Conservation (phyloP, 2,329 filamentous ascomycete species). For the Penicillium aurantiogriseum region DNA sequence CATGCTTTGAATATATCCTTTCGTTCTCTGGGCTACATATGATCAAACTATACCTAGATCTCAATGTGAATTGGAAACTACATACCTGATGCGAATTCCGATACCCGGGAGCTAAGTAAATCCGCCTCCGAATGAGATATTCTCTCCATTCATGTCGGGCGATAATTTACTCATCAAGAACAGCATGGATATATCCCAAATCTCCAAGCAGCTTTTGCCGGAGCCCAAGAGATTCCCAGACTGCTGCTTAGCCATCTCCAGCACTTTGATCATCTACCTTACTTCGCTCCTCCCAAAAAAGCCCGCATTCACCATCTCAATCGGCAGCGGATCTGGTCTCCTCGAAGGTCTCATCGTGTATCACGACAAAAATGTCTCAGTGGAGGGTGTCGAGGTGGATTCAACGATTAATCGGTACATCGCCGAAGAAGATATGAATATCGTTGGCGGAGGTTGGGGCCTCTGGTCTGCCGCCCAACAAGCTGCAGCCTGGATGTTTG, state of each 20-base stretch:
- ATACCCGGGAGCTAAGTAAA: constrained; percentile 9
- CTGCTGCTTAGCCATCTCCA: constrained; percentile 32
- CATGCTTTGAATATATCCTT: not conserved
- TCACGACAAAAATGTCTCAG: constrained; percentile 23
- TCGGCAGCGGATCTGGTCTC: constrained; percentile 54
- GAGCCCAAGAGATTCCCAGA: constrained; percentile 25
- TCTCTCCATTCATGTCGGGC: not conserved
- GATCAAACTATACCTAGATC: not conserved
- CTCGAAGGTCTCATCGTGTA: constrained; percentile 47
- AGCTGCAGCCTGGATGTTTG: constrained; percentile 52
- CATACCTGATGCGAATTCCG: not conserved
- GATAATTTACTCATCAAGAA: not conserved
- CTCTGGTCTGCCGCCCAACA: constrained; percentile 43
- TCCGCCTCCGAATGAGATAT: constrained; percentile 6
- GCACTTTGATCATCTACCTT: constrained; percentile 20
- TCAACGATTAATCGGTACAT: constrained; percentile 48
- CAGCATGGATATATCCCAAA: constrained; percentile 18
- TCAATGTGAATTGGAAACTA: not conserved
- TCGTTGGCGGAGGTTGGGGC: constrained; percentile 47
- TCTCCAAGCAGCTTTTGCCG: constrained; percentile 16
- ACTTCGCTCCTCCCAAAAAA: constrained; percentile 23
- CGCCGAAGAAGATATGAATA: constrained; percentile 40
- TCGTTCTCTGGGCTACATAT: not conserved
- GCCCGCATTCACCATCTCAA: constrained; percentile 41
- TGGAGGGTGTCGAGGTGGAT: constrained; percentile 52